Evolutionary conservation across 129 eudicot genomes (phyloP), one percentile per base, ranked within the genome.

Genomic region (Apium graveolens): DNA sequence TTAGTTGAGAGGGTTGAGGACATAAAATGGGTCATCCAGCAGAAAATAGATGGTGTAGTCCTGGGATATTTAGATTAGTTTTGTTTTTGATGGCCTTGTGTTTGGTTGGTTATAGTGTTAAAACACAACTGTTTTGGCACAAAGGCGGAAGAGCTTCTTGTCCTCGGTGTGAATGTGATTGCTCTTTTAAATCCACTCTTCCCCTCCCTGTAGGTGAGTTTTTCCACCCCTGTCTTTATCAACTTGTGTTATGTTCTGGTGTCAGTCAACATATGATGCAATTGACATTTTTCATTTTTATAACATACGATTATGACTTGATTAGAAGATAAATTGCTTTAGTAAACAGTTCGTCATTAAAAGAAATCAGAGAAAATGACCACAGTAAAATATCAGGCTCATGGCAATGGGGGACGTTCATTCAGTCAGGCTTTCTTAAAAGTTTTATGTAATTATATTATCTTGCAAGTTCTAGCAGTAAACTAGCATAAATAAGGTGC

Each of bases 161-260:
- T 66, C 84, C 89, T 48, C 6, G 51, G 75, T 86, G 89, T 81
- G 82, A 71, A 77, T 86, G 89, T 80, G 84, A 86, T 66, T 86
- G 89, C 37, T 27, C 60, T 68, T 24, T 74, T 1, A 81, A 82
- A 7, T 24, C 68, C 71, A 53, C 32, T 4, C 11, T 82, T 21
- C 57, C 81, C 21, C 41, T 81, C 34, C 84, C 84, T 44, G 13
- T 37, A 41, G 86, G 89, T 82, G 44, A 85, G 80, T 75, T 79
- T 26, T 68, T 77, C 32, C 10, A 12, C 12, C 26, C 26, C 26
- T 18, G 68, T n/a, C 16, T 60, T 57, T 24, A 24, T 24, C 11
- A 57, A 24, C 66, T 57, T 57, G 14, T 57, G 32, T 0, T 8
- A 26, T 42, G 37, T 24, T 5, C 27, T 43, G 46, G 44, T n/a